phyloP scores from a whole-genome alignment of 2,329 filamentous ascomycete species.

The Colletotrichum plurivorum region DNA sequence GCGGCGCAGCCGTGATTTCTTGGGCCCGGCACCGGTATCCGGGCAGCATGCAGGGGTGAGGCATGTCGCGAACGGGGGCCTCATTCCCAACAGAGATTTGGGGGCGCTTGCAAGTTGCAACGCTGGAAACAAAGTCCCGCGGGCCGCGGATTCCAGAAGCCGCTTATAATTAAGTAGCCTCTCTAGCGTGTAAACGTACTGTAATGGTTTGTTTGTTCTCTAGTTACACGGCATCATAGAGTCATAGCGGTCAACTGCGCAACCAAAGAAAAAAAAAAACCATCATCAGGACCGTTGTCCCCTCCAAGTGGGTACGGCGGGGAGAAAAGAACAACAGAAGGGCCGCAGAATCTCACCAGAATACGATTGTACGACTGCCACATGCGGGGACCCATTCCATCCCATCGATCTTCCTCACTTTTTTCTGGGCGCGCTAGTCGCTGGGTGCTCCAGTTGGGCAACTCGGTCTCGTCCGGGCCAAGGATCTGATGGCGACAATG shows the following conservation, averaged over 20 bases:
- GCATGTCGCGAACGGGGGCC: slow-evolving; percentile 1
- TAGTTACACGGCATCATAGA: too few relatives aligned
- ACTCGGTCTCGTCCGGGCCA: slow-evolving; percentile 38
- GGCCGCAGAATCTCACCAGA: slow-evolving; percentile 17
- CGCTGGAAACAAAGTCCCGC: slow-evolving; percentile 6
- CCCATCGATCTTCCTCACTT: slow-evolving; percentile 1
- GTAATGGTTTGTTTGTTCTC: too few relatives aligned
- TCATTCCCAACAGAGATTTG: slow-evolving; percentile 1
- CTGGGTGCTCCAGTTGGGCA: slow-evolving; percentile 20
- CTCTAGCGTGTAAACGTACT: too few relatives aligned
- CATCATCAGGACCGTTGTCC: background rate
- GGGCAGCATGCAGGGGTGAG: slow-evolving; percentile 23
- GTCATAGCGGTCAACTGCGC: too few relatives aligned
- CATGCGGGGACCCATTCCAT: slow-evolving; percentile 1
- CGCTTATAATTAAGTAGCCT: background rate
- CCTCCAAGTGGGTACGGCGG: slow-evolving; percentile 29
- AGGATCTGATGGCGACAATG: slow-evolving; percentile 38
- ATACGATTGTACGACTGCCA: background rate
- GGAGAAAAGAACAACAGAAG: slow-evolving; percentile 26
- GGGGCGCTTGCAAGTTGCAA: background rate
- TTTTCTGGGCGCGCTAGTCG: slow-evolving; percentile 20
- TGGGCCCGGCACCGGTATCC: slow-evolving; percentile 29
- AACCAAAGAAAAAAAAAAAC: background rate
- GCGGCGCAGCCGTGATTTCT: slow-evolving; percentile 18
- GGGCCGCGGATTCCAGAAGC: slow-evolving; percentile 32